A percentile compares a stretch with the other conserved stretches of the same genome.
These are phyloP conservation scores for Pouteria glomerata DNA, from an alignment of 148 eudicot species.

Conservation along the genomic window DNA sequence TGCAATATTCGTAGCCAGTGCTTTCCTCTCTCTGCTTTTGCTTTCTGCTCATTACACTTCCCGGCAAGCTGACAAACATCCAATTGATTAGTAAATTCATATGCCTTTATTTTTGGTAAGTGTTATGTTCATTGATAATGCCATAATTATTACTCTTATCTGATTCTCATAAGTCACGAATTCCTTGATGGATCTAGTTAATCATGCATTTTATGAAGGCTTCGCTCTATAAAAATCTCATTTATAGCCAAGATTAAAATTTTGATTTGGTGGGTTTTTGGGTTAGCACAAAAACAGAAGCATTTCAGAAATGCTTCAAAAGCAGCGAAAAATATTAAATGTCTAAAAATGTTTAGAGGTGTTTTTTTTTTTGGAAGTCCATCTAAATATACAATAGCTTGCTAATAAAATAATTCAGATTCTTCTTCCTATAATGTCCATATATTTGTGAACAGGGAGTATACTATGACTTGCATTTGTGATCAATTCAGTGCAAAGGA, in stretches of 20 bases:
- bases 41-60: slow-evolving; percentile 97
- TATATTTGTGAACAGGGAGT: neutral
- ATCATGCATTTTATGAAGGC: neutral
- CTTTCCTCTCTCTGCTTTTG: slow-evolving; percentile 88
- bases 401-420: no score
- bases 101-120: slow-evolving; percentile 9
- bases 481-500: neutral
- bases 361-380: no score
- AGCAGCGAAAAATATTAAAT: no score
- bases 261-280: no score
- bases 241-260: no score
- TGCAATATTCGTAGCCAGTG: slow-evolving; percentile 95
- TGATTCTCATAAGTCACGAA: neutral
- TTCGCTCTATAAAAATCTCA: neutral
- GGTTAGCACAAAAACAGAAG: no score
- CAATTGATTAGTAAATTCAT: slow-evolving; percentile 41
- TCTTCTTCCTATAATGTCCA: neutral
- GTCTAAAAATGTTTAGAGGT: no score
- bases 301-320: no score
- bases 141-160: neutral
- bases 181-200: slow-evolving; percentile 2
- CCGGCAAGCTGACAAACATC: slow-evolving; percentile 91
- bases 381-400: no score
- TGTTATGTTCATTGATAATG: neutral
- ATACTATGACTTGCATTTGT: neutral